A percentile compares a stretch with the other conserved stretches of the same genome.
These are phyloP conservation scores for Colletotrichum somersetense DNA, from an alignment of 2,329 filamentous ascomycete species.

Conservation along the genomic window DNA sequence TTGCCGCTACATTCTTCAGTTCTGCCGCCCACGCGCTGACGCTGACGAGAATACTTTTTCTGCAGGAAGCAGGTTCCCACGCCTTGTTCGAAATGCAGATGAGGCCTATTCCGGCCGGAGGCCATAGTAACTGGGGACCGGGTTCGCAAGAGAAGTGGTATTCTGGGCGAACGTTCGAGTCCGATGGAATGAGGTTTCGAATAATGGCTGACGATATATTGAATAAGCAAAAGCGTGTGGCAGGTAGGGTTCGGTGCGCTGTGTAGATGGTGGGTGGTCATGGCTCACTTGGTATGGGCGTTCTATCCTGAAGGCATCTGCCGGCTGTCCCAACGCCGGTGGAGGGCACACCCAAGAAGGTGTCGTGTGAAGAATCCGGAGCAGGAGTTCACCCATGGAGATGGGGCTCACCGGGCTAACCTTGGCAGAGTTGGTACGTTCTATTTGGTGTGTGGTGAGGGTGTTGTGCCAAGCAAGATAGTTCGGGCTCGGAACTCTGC, in stretches of 20 bases:
- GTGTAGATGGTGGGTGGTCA: slow-evolving; percentile 2
- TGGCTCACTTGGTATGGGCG: slow-evolving; percentile 11
- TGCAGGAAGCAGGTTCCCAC: not conserved
- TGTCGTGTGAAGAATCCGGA: not conserved
- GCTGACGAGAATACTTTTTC: too few species aligned
- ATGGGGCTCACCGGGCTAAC: slow-evolving; percentile 6
- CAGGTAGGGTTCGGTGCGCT: slow-evolving; percentile 23
- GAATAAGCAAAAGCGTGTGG: slow-evolving; percentile 40
- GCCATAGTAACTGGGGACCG: not conserved
- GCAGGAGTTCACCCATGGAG: slow-evolving; percentile 23
- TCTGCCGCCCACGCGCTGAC: not conserved
- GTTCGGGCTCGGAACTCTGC: slow-evolving; percentile 30
- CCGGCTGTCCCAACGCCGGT: slow-evolving; percentile 1
- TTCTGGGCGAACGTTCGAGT: slow-evolving; percentile 30
- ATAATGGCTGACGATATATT: slow-evolving; percentile 37
- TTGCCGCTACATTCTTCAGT: slow-evolving; percentile 8
- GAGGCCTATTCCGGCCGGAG: not conserved
- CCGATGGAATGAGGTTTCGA: slow-evolving; percentile 38
- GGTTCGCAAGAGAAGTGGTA: slow-evolving; percentile 6
- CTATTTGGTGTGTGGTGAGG: slow-evolving; percentile 9
- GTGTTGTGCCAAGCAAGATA: slow-evolving; percentile 26
- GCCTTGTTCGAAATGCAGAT: not conserved
- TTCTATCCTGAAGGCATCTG: slow-evolving; percentile 10
- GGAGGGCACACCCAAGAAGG: not conserved
- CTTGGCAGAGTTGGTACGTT: slow-evolving; percentile 16